These are phyloP conservation scores for Oryza punctata DNA, from an alignment of 176 grass and related monocot genomes.

Conservation along the genomic window DNA sequence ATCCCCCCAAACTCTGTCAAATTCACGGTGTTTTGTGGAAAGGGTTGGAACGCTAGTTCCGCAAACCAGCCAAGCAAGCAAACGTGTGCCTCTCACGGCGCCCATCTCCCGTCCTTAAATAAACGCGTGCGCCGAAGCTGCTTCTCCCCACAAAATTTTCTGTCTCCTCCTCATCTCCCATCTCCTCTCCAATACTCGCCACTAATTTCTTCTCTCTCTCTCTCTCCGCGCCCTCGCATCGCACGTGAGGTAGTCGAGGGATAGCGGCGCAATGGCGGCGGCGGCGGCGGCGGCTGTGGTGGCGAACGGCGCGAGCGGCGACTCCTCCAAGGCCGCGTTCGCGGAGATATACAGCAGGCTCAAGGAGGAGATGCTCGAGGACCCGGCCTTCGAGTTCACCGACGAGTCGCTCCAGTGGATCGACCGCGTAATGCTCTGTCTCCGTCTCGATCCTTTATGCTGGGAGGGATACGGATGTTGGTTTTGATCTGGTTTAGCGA, in stretches of 20 bases:
- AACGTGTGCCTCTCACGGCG: background rate
- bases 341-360: slow-evolving; percentile 66
- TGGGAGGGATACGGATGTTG: background rate
- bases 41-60: background rate
- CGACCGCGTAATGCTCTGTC: slow-evolving; percentile 61
- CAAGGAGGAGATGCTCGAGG: slow-evolving; percentile 83
- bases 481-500: slow-evolving; percentile 17
- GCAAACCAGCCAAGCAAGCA: background rate
- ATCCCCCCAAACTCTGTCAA: background rate
- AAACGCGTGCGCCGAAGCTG: slow-evolving; percentile 5
- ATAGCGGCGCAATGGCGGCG: slow-evolving; percentile 23
- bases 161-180: slow-evolving; percentile 18
- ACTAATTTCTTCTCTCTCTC: background rate
- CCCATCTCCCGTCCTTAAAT: slow-evolving; percentile 46
- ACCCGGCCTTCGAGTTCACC: slow-evolving; percentile 96
- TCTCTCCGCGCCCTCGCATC: background rate
- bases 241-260: background rate
- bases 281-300: slow-evolving; percentile 24
- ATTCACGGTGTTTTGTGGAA: background rate
- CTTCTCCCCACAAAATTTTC: slow-evolving; percentile 5
- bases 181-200: slow-evolving; percentile 7
- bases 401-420: slow-evolving; percentile 91
- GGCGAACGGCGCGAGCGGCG: slow-evolving; percentile 46
- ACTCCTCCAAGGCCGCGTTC: slow-evolving; percentile 58
- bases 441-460: background rate